Percentiles rank a stretch among this genome's conserved stretches.
These are phyloP conservation scores for Penicillium cinerascens DNA, from an alignment of 495 filamentous ascomycete genomes.

Conservation along the genomic window DNA sequence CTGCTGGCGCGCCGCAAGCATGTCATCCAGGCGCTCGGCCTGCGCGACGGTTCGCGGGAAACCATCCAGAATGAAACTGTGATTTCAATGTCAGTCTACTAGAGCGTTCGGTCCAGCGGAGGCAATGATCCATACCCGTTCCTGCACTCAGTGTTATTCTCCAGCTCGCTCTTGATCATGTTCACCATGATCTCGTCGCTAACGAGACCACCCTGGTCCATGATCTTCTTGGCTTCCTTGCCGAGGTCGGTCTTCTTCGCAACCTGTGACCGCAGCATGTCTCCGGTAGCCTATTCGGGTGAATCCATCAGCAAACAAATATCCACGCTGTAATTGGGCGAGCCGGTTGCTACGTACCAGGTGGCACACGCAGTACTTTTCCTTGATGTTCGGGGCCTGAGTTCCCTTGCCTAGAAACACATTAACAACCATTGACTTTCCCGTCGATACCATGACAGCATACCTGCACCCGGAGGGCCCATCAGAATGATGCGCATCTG, in stretches of 20 bases:
- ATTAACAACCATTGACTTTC: slow-evolving; percentile 23
- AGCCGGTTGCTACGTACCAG: slow-evolving; percentile 59
- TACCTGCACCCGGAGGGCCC: slow-evolving; percentile 96
- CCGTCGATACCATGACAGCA: slow-evolving; percentile 14
- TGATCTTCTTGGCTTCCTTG: slow-evolving; percentile 99
- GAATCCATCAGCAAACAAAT: slow-evolving; percentile 6
- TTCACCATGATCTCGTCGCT: slow-evolving; percentile 98
- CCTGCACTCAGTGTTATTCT: slow-evolving; percentile 91
- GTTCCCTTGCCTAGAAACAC: slow-evolving; percentile 85
- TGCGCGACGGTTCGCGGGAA: slow-evolving; percentile 96
- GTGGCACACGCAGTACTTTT: slow-evolving; percentile 94
- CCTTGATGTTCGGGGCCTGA: slow-evolving; percentile 95
- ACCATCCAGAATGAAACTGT: slow-evolving; percentile 96
- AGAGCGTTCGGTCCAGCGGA: neutral
- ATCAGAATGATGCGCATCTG: slow-evolving; percentile 94
- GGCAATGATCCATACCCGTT: slow-evolving; percentile 58
- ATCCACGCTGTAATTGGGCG: slow-evolving; percentile 1
- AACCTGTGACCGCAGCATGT: slow-evolving; percentile 98
- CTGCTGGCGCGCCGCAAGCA: slow-evolving; percentile 71
- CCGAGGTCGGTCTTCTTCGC: slow-evolving; percentile 95
- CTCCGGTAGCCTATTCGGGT: slow-evolving; percentile 77
- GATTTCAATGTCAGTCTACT: slow-evolving; percentile 14
- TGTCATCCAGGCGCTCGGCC: slow-evolving; percentile 88
- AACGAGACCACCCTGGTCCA: slow-evolving; percentile 96
- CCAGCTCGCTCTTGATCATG: slow-evolving; percentile 97